Evolutionary conservation across 202 grass and related monocot genomes (phyloP), one percentile per base, ranked within the genome.

Genomic region (Panicum hallii): DNA sequence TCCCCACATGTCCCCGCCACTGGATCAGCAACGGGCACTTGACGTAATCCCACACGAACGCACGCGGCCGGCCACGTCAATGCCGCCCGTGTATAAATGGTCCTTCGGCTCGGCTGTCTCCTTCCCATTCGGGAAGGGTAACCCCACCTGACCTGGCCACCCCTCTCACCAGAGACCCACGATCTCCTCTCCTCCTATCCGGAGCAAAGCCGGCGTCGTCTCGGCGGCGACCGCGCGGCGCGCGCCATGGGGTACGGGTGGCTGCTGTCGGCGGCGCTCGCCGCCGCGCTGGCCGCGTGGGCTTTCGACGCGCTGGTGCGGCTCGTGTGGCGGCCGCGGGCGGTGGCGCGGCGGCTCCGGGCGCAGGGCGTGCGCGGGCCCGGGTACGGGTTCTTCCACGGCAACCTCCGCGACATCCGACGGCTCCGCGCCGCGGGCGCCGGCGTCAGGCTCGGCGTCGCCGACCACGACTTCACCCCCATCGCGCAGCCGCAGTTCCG

Each of bases 291-390:
- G 44, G 58, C 85, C 0, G 55, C 73, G 48, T 72, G 77, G 45
- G 46, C 70, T 19, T 58, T 88, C 87, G 40, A 63, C 52, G 65
- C 57, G 77, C 45, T 83, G 46, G 50, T 80, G 47, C 20, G 69
- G 32, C 67, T 89, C 50, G 79, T 72, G 76, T 94, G 87, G 92
- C 43, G 92, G 44, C 89, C 92, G 46, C 80, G 72, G 17, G 72
- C 34, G 17, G 56, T 91, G 50, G 72, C 72, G 20, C 28, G 79
- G 52, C 38, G 46, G 26, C 79, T 91, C 46, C 85, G 66, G 0
- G 57, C 78, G 80, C 92, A 94, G 82, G 89, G 87, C 68, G 69
- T 94, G 22, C 36, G 55, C 14, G 92, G 92, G 11, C 92, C 92
- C 1, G 7, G 0, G 3, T 82, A 82, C 81, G 46, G 5, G 19